Evolutionary conservation across 495 filamentous ascomycete species (phyloP).

Genomic region (Pseudomonodictys pantanalensis): DNA sequence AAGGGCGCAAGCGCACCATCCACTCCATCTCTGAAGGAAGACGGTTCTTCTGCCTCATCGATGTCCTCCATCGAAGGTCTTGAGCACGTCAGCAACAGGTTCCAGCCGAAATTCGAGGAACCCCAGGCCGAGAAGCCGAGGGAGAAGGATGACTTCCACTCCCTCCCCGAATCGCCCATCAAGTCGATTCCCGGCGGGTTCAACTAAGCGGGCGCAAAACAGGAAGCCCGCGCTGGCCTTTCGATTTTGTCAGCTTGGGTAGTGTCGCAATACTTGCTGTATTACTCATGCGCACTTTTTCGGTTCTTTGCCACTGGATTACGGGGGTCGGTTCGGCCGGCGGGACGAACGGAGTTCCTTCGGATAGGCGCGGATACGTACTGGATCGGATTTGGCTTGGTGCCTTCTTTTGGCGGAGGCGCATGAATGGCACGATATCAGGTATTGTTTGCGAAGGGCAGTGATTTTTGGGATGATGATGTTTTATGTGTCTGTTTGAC

Average conservation of each 20-base stretch:
- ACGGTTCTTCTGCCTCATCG: conserved; percentile 26
- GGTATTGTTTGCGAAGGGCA: background rate
- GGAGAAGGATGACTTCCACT: conserved; percentile 21
- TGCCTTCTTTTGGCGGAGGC: background rate
- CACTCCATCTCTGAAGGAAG: conserved; percentile 26
- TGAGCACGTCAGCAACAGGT: conserved; percentile 17
- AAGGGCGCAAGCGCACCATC: conserved; percentile 13
- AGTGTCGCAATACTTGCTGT: background rate
- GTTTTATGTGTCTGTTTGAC: too few species aligned
- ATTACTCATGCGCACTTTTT: background rate
- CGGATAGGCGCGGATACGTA: background rate
- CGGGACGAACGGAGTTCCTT: background rate
- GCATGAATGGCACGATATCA: background rate
- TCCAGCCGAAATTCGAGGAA: conserved; percentile 17
- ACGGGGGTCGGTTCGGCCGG: background rate
- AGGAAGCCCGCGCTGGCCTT: background rate
- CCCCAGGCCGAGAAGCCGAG: conserved; percentile 4
- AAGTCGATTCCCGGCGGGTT: conserved; percentile 29
- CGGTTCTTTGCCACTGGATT: background rate
- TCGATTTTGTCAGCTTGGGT: background rate
- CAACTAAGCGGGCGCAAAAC: background rate
- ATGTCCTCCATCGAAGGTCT: conserved; percentile 27
- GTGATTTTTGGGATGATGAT: too few species aligned
- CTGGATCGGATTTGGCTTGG: background rate
- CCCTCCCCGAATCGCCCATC: conserved; percentile 21